Base-by-base conservation (phyloP, 2,329 filamentous ascomycete genomes). In the Blastomyces emzantsi region DNA sequence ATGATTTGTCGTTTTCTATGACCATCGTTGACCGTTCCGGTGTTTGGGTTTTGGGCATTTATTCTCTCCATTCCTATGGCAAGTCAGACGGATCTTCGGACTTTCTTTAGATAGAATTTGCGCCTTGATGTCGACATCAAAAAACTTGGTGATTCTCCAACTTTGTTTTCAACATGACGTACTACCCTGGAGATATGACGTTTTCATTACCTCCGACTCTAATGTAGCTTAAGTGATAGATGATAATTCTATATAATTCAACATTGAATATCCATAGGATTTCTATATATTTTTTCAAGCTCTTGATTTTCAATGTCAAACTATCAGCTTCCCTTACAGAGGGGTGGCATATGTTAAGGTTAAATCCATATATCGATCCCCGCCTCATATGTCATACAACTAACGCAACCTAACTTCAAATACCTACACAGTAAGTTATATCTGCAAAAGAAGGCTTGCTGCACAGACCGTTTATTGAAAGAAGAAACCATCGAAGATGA, bases 11-110 rank as follows among this genome's bases (percentile, higher is more conserved):
- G 5, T 51, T 3, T 8, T 64, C n/a, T 55, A 55, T 54, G 61
- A 59, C 5, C 3, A 13, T 3, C 30, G 22, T 30, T 59, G 17
- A n/a, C 43, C 33, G 41, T 58, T 58, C 47, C 64, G 63, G 63
- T 66, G 66, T 66, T 68, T 68, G 64, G 66, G 4, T 69, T 66
- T 67, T 66, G 63, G 39, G n/a, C 57, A 61, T 61, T 57, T 39
- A 52, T 63, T 33, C 65, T 64, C 61, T 66, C 57, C 41, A 43
- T 25, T 11, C 47, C n/a, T 22, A 25, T 25, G 47, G n/a, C 47
- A 51, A 28, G 11, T 6, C 47, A 51, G 3, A 1, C 25, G 22
- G 22, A 13, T 51, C 47, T 25, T 22, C 22, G 11, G n/a, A 28
- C 22, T 25, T 51, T 25, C 8, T 58, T 56, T 15, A 25, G 11